A percentile compares a stretch with the other conserved stretches of the same genome.
phyloP scores from a whole-genome alignment of 2,329 filamentous ascomycete species.

The Apiospora rasikravindrae region DNA sequence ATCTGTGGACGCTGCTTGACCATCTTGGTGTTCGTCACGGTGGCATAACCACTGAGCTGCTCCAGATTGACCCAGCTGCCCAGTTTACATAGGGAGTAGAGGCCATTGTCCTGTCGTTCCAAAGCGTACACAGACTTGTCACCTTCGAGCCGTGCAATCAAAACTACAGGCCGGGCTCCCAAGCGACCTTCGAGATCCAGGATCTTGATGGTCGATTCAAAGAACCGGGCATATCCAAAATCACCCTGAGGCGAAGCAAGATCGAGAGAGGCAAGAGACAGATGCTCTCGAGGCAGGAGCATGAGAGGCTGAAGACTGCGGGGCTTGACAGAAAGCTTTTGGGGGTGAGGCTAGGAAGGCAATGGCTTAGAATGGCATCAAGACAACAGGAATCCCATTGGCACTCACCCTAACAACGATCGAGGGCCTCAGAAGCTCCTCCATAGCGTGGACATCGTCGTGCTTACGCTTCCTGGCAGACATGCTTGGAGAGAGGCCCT shows the following conservation, averaged over 20 bases:
- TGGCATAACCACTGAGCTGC: constrained; percentile 56
- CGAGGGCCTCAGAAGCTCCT: constrained; percentile 56
- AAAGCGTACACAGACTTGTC: constrained; percentile 62
- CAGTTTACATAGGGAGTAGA: constrained; percentile 73
- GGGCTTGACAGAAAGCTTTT: constrained; percentile 57
- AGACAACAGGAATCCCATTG: not conserved
- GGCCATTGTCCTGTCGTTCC: constrained; percentile 65
- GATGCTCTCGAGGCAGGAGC: constrained; percentile 64
- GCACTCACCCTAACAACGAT: constrained; percentile 57
- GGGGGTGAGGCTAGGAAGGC: constrained; percentile 58
- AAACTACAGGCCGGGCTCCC: constrained; percentile 57
- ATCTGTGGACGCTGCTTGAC: constrained; percentile 39
- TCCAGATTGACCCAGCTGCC: constrained; percentile 69
- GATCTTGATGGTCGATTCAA: constrained; percentile 66
- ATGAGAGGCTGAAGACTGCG: constrained; percentile 64
- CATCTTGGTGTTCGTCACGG: constrained; percentile 46
- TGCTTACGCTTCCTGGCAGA: constrained; percentile 43
- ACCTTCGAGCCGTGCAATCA: constrained; percentile 65
- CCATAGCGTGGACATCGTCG: constrained; percentile 49
- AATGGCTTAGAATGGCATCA: constrained; percentile 5
- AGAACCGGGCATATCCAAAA: constrained; percentile 59
- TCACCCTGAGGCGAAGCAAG: constrained; percentile 55
- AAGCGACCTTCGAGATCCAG: constrained; percentile 68
- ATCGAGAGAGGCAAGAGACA: constrained; percentile 68
- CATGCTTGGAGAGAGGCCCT: constrained; percentile 28